A percentile compares a stretch with the other conserved stretches of the same genome.
phyloP scores from a whole-genome alignment of 768 basidiomycete genomes.

The Pleurotus platypus region DNA sequence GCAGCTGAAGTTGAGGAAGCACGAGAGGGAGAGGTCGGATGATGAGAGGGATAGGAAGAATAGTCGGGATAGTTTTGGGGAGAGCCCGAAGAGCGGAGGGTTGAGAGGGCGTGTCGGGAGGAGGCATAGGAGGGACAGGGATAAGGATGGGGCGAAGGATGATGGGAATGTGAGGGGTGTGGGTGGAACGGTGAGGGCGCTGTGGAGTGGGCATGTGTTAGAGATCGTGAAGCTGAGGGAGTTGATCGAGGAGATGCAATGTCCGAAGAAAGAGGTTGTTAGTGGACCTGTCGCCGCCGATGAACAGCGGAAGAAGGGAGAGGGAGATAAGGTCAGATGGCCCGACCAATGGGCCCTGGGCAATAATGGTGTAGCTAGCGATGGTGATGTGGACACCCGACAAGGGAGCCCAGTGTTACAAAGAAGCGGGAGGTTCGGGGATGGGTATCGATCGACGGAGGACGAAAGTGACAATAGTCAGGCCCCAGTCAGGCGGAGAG shows the following conservation, averaged over 20 bases:
- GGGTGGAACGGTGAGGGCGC: conserved; percentile 31
- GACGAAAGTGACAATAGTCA: conserved; percentile 39
- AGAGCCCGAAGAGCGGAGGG: conserved; percentile 18
- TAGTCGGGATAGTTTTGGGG: conserved; percentile 16
- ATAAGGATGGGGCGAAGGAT: conserved; percentile 21
- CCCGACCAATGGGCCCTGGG: conserved; percentile 20
- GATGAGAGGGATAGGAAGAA: conserved; percentile 16
- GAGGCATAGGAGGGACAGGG: conserved; percentile 14
- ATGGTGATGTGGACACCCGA: conserved; percentile 34
- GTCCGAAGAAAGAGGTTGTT: not conserved
- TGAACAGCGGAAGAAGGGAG: conserved; percentile 10
- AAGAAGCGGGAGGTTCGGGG: conserved; percentile 8
- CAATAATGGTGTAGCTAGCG: conserved; percentile 25
- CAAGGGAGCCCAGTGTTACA: not conserved
- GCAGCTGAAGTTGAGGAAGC: conserved; percentile 50
- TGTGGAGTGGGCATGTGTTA: conserved; percentile 42
- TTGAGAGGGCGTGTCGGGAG: conserved; percentile 12
- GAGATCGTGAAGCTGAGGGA: conserved; percentile 35
- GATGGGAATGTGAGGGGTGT: conserved; percentile 18
- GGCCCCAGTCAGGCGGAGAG: conserved; percentile 15
- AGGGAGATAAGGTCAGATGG: conserved; percentile 13
- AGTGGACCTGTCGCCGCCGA: not conserved
- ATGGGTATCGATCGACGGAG: conserved; percentile 34
- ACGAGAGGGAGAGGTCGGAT: conserved; percentile 35
- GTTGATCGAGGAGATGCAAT: conserved; percentile 19